phyloP scores from a whole-genome alignment of 1,284 basidiomycete genomes.

The Malassezia brasiliensis region DNA sequence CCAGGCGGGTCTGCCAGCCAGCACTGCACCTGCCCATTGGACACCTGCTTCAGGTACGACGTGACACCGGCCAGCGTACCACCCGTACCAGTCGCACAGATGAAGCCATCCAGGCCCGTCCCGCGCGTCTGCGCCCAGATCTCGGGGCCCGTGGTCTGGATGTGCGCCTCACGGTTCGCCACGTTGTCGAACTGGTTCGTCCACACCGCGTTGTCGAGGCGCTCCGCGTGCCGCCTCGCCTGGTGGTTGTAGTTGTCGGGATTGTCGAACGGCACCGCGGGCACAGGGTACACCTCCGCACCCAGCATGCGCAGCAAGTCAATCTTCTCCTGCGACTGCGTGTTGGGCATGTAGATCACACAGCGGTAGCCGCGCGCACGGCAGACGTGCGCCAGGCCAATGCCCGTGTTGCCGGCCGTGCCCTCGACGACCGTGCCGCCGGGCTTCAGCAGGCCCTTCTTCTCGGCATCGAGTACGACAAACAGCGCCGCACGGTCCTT shows the following conservation, averaged over 20 bases:
- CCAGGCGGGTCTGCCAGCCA: conserved; percentile 97
- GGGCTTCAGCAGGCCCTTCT: conserved; percentile 63
- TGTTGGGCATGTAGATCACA: conserved; percentile 99
- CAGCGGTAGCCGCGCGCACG: conserved; percentile 86
- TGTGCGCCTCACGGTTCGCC: conserved; percentile 74
- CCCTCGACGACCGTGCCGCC: conserved; percentile 96
- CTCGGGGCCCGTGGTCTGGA: conserved; percentile 84
- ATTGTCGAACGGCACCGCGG: conserved; percentile 91
- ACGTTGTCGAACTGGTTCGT: conserved; percentile 99
- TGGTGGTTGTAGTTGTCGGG: conserved; percentile 98
- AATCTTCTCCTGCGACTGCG: conserved; percentile 89
- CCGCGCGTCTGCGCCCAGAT: conserved; percentile 77
- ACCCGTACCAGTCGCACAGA: conserved; percentile 88
- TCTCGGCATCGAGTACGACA: conserved; percentile 78
- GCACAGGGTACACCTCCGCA: conserved; percentile 88
- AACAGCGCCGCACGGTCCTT: conserved; percentile 94
- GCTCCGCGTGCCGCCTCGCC: conserved; percentile 74
- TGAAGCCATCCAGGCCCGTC: conserved; percentile 75
- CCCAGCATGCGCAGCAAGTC: conserved; percentile 93
- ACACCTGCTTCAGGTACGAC: conserved; percentile 73
- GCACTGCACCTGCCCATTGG: conserved; percentile 67
- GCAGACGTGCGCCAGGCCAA: conserved; percentile 86
- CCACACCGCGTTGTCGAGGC: conserved; percentile 86
- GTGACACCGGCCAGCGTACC: conserved; percentile 88
- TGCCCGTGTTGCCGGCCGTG: conserved; percentile 97